Evolutionary conservation across 164 flowering plant genomes (phyloP).

Genomic region (Sedum album): DNA sequence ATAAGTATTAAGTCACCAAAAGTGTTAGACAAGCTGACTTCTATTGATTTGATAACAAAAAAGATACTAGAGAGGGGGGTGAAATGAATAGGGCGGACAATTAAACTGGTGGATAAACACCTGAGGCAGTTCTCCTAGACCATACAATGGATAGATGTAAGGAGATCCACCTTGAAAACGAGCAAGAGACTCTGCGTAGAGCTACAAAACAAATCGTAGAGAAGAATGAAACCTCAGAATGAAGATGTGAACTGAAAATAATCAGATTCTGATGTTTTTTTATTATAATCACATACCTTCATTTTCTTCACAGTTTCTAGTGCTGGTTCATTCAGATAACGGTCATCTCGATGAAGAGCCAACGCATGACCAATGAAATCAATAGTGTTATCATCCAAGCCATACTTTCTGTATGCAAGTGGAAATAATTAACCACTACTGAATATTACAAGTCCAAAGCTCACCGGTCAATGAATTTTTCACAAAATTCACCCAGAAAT

Average conservation of each 20-base stretch:
- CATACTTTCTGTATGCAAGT: slow-evolving; percentile 56
- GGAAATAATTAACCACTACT: neutral
- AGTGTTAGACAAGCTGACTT: neutral
- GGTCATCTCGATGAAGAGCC: slow-evolving; percentile 88
- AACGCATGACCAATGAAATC: slow-evolving; percentile 89
- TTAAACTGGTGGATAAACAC: slow-evolving; percentile 22
- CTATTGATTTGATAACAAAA: neutral
- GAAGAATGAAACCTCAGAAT: slow-evolving; percentile 5
- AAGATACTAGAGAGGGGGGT: neutral
- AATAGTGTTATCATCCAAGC: slow-evolving; percentile 85
- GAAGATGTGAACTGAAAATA: neutral
- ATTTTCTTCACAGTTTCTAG: slow-evolving; percentile 83
- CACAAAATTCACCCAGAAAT: too few species aligned
- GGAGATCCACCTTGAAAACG: slow-evolving; percentile 98
- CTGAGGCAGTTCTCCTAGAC: slow-evolving; percentile 98
- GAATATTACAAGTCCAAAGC: neutral
- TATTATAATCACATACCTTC: slow-evolving; percentile 45
- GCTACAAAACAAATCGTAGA: slow-evolving; percentile 27
- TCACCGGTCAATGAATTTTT: neutral
- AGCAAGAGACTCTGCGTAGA: slow-evolving; percentile 85
- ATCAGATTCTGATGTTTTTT: neutral
- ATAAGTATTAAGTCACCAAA: neutral
- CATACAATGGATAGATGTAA: slow-evolving; percentile 89
- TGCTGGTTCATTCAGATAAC: slow-evolving; percentile 76
- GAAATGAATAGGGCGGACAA: neutral